Evolutionary conservation across 805 yeast genomes (phyloP).

Genomic region (Teunomyces atbi): DNA sequence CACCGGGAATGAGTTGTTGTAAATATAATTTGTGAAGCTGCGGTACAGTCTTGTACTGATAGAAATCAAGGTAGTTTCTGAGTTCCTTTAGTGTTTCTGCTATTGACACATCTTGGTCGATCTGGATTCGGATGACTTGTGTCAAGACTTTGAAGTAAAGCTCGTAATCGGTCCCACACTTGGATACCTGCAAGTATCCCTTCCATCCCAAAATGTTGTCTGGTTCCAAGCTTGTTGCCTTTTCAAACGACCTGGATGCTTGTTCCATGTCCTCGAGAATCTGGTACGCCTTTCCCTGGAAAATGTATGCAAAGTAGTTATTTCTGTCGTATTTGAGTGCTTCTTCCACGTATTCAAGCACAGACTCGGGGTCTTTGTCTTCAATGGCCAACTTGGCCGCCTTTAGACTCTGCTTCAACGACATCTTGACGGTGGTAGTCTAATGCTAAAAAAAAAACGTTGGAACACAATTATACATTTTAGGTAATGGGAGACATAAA

Average conservation of each 20-base stretch:
- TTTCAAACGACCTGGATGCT: slow-evolving; percentile 45
- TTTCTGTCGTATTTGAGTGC: slow-evolving; percentile 55
- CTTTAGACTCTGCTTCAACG: slow-evolving; percentile 31
- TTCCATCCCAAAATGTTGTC: slow-evolving; percentile 72
- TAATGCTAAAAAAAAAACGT: too few relatives aligned
- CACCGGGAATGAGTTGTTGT: slow-evolving; percentile 53
- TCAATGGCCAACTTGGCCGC: slow-evolving; percentile 49
- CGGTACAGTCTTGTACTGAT: slow-evolving; percentile 24
- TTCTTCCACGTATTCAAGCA: slow-evolving; percentile 53
- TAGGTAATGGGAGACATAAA: too few relatives aligned
- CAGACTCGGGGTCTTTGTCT: slow-evolving; percentile 58
- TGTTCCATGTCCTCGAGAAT: slow-evolving; percentile 33
- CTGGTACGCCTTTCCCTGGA: slow-evolving; percentile 69
- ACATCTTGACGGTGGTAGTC: slow-evolving; percentile 11
- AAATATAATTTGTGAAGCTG: slow-evolving; percentile 48
- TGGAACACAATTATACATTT: too few relatives aligned
- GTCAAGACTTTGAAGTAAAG: slow-evolving; percentile 49
- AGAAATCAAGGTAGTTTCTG: slow-evolving; percentile 41
- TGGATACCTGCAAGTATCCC: slow-evolving; percentile 58
- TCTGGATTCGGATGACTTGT: slow-evolving; percentile 40
- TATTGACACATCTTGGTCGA: slow-evolving; percentile 43
- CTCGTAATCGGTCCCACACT: slow-evolving; percentile 34
- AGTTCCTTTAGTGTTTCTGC: slow-evolving; percentile 51
- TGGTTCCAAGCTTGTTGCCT: slow-evolving; percentile 51
- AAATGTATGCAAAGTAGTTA: slow-evolving; percentile 65